A percentile compares a stretch with the other conserved stretches of the same genome.
phyloP scores from a whole-genome alignment of 2,329 filamentous ascomycete genomes.

The Scytalidium sp. region DNA sequence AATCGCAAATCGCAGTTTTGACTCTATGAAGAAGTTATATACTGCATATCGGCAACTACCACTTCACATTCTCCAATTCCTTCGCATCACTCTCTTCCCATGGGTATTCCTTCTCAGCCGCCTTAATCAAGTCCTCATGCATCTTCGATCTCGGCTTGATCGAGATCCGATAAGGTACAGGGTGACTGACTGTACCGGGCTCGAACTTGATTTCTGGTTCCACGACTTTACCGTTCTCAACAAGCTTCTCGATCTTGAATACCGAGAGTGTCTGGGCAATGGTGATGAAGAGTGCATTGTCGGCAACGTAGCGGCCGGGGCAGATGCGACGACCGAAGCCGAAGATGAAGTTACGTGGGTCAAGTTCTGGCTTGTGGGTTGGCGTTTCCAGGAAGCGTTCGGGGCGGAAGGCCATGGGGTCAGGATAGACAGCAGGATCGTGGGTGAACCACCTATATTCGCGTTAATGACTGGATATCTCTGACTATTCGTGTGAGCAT shows the following conservation, averaged over 20 bases:
- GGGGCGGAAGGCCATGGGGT: conserved; percentile 40
- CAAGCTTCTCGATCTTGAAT: conserved; percentile 38
- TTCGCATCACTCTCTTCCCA: conserved; percentile 36
- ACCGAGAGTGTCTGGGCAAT: conserved; percentile 42
- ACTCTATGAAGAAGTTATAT: no score
- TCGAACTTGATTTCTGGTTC: conserved; percentile 27
- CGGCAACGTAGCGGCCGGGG: conserved; percentile 6
- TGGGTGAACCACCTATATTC: conserved; percentile 9
- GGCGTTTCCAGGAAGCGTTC: conserved; percentile 14
- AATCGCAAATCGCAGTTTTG: no score
- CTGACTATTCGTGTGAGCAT: neutral
- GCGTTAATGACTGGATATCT: conserved; percentile 1
- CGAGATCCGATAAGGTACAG: conserved; percentile 29
- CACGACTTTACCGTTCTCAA: conserved; percentile 34
- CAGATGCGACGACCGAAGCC: conserved; percentile 17
- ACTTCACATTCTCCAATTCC: conserved; percentile 10
- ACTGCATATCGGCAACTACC: conserved; percentile 1
- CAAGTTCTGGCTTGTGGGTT: conserved; percentile 36
- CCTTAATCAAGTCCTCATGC: conserved; percentile 30
- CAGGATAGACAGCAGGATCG: conserved; percentile 33
- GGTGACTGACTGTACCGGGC: conserved; percentile 35
- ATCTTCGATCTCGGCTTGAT: conserved; percentile 32
- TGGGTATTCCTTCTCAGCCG: conserved; percentile 32
- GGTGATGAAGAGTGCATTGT: conserved; percentile 14
- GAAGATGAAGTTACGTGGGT: conserved; percentile 5